These are phyloP conservation scores for Ilyonectria mors-panacis DNA, from an alignment of 2,329 filamentous ascomycete species.

Conservation along the genomic window DNA sequence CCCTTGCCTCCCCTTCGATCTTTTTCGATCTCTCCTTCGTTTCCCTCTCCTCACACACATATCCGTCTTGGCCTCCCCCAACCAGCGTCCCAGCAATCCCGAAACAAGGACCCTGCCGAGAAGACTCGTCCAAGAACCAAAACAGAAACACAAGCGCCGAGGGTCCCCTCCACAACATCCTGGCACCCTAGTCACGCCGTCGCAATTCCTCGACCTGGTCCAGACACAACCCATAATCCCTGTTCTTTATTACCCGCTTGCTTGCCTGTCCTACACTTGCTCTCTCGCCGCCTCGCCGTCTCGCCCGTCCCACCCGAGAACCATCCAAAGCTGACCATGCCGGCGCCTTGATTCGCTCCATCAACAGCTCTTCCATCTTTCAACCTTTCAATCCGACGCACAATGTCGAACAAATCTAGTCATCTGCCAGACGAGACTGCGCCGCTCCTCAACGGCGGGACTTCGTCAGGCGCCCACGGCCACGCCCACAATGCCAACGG, in stretches of 20 bases:
- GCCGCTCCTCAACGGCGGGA: conserved; percentile 59
- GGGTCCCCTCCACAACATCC: conserved; percentile 7
- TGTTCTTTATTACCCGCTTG: conserved; percentile 15
- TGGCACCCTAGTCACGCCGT: neutral
- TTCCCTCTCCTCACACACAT: neutral
- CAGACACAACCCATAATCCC: conserved; percentile 8
- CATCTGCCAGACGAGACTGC: conserved; percentile 55
- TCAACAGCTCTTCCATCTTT: conserved; percentile 47
- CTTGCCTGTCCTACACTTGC: conserved; percentile 1
- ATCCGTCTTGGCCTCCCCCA: neutral
- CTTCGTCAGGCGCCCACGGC: conserved; percentile 44
- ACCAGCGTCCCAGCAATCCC: neutral
- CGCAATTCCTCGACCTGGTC: neutral
- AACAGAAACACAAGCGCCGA: neutral
- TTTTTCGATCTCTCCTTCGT: neutral
- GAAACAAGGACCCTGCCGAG: conserved; percentile 1
- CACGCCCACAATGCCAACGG: conserved; percentile 29
- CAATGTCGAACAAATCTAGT: conserved; percentile 52
- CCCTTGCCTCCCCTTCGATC: neutral
- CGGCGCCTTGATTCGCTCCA: conserved; percentile 43
- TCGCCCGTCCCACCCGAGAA: conserved; percentile 2
- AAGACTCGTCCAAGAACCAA: neutral
- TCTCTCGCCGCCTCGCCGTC: neutral
- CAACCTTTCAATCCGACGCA: conserved; percentile 45
- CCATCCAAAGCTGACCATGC: conserved; percentile 49